Evolutionary conservation across 2,329 filamentous ascomycete species (phyloP), one percentile per base, ranked within the genome.

Genomic region (Microsporum canis): DNA sequence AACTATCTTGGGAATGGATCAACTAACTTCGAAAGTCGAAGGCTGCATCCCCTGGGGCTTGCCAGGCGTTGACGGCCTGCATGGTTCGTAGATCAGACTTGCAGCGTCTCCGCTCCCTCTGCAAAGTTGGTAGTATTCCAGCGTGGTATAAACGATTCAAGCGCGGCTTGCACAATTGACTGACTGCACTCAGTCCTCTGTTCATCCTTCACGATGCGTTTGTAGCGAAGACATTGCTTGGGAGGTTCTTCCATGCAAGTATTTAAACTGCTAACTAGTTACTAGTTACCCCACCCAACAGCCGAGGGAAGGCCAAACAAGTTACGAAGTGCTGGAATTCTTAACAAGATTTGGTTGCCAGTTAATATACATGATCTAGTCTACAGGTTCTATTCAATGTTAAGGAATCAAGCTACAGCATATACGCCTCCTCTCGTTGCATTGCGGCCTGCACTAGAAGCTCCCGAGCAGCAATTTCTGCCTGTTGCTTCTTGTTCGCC

Each of bases 11-110:
- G 31, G 45, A 2, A 45, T 33, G 27, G 12, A 5, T 45, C 36
- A 31, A 58, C 63, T 60, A 49, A 65, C 63, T 65, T 38, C 63
- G 59, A 62, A 65, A 63, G 36, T 65, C 63, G 39, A 63, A 65
- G 10, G 61, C 62, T 1, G 63, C 63, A 23, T 36, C 38, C 5
- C 63, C 63, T 1, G 63, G 60, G 3, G 4, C 41, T 14, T 60
- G 43, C 63, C 63, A 65, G 29, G 58, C 17, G 34, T 57, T 63
- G 12, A 43, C 34, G 4, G 36, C 36, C 36, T 57, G 55, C 34
- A 57, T 43, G 36, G 34, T 33, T 57, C 12, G 33, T 38, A 6
- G 31, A 17, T 34, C 12, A n/a, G 51, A 36, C n/a, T n/a, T 55
- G 31, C 14, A n/a, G n/a, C 14, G 23, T 6, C 17, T 14, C 17